Conservation (phyloP, 352 stramenopile genomes). For the Phytophthora pisi region DNA sequence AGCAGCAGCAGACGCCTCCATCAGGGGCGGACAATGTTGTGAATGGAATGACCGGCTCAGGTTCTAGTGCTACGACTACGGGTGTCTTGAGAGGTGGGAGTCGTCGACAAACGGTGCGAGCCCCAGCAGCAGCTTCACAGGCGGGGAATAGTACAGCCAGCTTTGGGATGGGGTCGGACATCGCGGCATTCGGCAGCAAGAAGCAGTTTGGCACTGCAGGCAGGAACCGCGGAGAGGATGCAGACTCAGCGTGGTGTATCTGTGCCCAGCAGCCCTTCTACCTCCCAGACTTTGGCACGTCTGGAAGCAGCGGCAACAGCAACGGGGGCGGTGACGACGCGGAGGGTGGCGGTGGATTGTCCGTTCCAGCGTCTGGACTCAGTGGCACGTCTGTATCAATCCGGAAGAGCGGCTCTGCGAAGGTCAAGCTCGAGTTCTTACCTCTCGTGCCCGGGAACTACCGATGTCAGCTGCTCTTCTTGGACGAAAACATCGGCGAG, state of each 20-base stretch:
- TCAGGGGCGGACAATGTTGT: constrained; percentile 6
- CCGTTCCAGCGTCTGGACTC: constrained; percentile 19
- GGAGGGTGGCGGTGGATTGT: constrained; percentile 15
- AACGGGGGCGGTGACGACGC: constrained; percentile 17
- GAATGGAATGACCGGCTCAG: constrained; percentile 2
- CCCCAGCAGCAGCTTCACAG: constrained; percentile 4
- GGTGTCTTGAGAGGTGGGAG: constrained; percentile 10
- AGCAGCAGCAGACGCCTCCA: constrained; percentile 15
- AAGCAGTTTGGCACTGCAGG: constrained; percentile 7
- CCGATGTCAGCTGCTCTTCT: constrained; percentile 89
- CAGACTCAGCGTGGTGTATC: constrained; percentile 70
- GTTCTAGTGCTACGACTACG: background rate
- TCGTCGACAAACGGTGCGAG: constrained; percentile 18
- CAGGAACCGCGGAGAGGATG: constrained; percentile 42
- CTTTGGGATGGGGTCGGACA: constrained; percentile 14
- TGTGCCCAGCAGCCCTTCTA: constrained; percentile 74
- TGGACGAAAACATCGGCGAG: constrained; percentile 93
- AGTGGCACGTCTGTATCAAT: constrained; percentile 36
- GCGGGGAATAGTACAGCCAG: constrained; percentile 6
- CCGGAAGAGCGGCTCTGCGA: constrained; percentile 56
- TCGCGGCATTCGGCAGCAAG: constrained; percentile 2
- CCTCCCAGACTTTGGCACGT: constrained; percentile 61
- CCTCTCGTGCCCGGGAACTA: constrained; percentile 89
- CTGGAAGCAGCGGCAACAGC: constrained; percentile 32
- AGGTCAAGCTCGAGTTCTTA: constrained; percentile 89